Base-by-base conservation (phyloP, 495 filamentous ascomycete species). In the Lepidopterella palustris region DNA sequence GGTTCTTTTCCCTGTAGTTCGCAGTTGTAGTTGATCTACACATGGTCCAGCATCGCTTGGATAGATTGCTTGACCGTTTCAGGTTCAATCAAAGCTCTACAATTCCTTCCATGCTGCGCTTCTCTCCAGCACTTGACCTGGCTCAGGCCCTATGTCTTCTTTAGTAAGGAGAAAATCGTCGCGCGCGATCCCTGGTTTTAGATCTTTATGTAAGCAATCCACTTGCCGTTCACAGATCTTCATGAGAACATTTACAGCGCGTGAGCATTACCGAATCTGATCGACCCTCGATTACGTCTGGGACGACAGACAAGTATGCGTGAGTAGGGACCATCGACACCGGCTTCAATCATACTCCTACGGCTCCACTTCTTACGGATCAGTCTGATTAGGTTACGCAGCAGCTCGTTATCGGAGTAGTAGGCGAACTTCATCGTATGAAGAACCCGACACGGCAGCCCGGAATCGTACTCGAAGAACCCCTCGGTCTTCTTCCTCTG, bases 1-100 rank as follows among this genome's bases (percentile, higher is more conserved):
- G 70, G 67, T 0, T 76, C 71, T 61, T 84, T 63, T 62, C 86
- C 85, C 0, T 75, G 66, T 1, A 87, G 62, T 59, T 90, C 86
- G 0, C 85, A 70, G 8, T 74, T 26, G 66, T 87, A 87, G 67
- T 89, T 90, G 24, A 65, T 15, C 15, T 35, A 6, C 6, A 35
- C 15, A 6, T 6, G 31, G 31, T 15, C 15, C 6, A 35, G 6
- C 15, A 35, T 6, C 6, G 31, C 15, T 15, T 35, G 6, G 15
- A 15, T 15, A 6, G 31, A 6, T 35, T 35, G 6, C 15, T 35
- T 35, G 15, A 35, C 31, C 31, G 31, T 35, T 6, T 35, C 31
- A 6, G 15, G 15, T 6, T 15, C 31, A 6, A 15, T 35, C n/a
- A 15, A 35, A 15, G 31, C 15, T 15, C 15, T 35, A 15, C 6